phyloP scores from a whole-genome alignment of 306 rosid species.

The Hylodesmum podocarpum region DNA sequence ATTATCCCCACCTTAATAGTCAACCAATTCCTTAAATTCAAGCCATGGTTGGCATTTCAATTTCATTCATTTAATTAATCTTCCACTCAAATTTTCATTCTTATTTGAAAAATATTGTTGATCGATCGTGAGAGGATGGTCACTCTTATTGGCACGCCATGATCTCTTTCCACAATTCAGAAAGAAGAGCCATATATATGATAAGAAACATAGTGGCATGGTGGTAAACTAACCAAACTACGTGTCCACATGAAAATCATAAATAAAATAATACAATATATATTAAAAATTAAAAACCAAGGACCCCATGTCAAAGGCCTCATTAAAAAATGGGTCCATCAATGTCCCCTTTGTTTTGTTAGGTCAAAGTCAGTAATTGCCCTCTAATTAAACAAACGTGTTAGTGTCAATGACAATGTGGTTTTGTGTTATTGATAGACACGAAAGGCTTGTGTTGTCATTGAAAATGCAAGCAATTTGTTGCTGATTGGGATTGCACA shows the following conservation, averaged over 20 bases:
- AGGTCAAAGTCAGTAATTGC: conserved; percentile 16
- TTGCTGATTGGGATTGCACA: conserved; percentile 41
- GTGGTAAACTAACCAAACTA: conserved; percentile 1
- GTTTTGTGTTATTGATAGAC: conserved; percentile 25
- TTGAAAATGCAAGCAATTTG: conserved; percentile 41
- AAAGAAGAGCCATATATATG: background rate
- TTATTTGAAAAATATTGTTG: background rate
- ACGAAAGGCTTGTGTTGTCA: conserved; percentile 23
- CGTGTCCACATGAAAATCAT: conserved; percentile 30
- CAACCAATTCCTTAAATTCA: background rate
- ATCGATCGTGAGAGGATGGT: conserved; percentile 26
- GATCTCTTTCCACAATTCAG: background rate
- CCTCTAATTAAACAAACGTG: conserved; percentile 29
- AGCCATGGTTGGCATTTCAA: conserved; percentile 21
- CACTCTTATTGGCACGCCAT: conserved; percentile 12
- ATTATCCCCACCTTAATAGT: background rate
- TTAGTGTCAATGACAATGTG: background rate
- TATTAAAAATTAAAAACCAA: background rate
- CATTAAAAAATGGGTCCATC: conserved; percentile 31
- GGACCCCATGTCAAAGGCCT: conserved; percentile 12
- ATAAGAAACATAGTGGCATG: conserved; percentile 20
- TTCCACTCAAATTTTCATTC: background rate
- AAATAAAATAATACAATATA: background rate
- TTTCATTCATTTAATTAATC: background rate
- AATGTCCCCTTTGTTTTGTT: conserved; percentile 18